Percentiles rank a stretch among this genome's conserved stretches.
Conservation (phyloP, 495 filamentous ascomycete genomes). For the Penicillium salamii region DNA sequence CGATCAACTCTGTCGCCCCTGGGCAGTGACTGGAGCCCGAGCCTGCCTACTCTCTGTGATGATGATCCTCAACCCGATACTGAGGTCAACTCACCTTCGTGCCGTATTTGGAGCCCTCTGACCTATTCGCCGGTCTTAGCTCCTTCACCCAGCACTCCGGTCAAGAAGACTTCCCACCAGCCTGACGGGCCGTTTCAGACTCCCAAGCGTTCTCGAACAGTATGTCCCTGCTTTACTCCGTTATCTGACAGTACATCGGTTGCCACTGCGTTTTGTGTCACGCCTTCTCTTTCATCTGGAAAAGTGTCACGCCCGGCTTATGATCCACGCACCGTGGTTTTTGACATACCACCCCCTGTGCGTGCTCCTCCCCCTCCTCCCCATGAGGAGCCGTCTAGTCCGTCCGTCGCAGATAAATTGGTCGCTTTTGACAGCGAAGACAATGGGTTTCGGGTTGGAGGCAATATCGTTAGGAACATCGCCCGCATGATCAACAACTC, state of each 20-base stretch:
- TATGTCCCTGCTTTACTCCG: neutral
- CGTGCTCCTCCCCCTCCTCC: neutral
- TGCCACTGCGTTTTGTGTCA: conserved; percentile 2
- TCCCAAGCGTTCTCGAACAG: neutral
- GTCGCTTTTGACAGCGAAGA: neutral
- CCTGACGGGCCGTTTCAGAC: neutral
- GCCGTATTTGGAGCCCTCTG: neutral
- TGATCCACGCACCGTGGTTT: neutral
- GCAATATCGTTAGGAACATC: conserved; percentile 3
- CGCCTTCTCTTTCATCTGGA: neutral
- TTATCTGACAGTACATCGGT: neutral
- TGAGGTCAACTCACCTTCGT: neutral
- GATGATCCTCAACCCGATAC: neutral
- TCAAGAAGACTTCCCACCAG: neutral
- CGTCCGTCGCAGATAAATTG: neutral
- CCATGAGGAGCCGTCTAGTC: neutral
- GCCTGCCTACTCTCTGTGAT: too few species aligned
- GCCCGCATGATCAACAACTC: conserved; percentile 7
- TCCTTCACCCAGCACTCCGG: too few species aligned
- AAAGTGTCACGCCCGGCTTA: neutral
- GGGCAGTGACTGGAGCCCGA: neutral
- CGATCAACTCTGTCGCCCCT: neutral
- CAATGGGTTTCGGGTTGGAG: neutral
- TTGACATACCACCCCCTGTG: neutral
- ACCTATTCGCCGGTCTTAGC: neutral